Evolutionary conservation across 2,329 filamentous ascomycete species (phyloP).

Genomic region (Plenodomus lindquistii): DNA sequence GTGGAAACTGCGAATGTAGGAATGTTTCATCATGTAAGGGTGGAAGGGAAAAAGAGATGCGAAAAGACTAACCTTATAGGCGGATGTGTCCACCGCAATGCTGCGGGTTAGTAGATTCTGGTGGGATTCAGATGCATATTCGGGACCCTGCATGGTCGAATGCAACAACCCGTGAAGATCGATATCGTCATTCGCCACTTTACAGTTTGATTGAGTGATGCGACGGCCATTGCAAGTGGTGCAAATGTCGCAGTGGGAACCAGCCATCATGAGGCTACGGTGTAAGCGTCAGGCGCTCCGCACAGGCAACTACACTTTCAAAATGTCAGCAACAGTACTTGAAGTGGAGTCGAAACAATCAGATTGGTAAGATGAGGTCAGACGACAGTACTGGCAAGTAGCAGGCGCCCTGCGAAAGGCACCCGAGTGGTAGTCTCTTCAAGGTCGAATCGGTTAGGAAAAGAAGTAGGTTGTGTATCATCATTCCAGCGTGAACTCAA

Average conservation of each 20-base stretch:
- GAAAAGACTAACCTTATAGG: slow-evolving; percentile 36
- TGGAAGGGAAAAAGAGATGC: slow-evolving; percentile 17
- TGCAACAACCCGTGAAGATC: not conserved
- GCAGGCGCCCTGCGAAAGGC: slow-evolving; percentile 68
- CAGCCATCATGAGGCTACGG: not conserved
- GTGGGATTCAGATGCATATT: not conserved
- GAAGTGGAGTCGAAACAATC: slow-evolving; percentile 1
- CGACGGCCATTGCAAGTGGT: not conserved
- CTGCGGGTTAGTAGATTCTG: not conserved
- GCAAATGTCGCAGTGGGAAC: not conserved
- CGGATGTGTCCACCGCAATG: not conserved
- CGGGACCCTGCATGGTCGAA: not conserved
- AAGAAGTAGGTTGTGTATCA: slow-evolving; percentile 82
- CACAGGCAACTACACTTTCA: slow-evolving; percentile 4
- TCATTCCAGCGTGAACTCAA: slow-evolving; percentile 56
- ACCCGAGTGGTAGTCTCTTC: slow-evolving; percentile 73
- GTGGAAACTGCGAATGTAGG: slow-evolving; percentile 89
- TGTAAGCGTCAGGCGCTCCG: slow-evolving; percentile 3
- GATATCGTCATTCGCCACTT: not conserved
- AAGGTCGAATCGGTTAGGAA: slow-evolving; percentile 87
- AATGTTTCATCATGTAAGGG: slow-evolving; percentile 69
- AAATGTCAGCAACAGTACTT: slow-evolving; percentile 14
- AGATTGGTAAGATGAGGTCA: slow-evolving; percentile 54
- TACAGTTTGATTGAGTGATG: not conserved
- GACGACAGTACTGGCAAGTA: slow-evolving; percentile 92